Evolutionary conservation across 352 stramenopile genomes (phyloP), one percentile per base, ranked within the genome.

Genomic region (Aphanomyces invadans): DNA sequence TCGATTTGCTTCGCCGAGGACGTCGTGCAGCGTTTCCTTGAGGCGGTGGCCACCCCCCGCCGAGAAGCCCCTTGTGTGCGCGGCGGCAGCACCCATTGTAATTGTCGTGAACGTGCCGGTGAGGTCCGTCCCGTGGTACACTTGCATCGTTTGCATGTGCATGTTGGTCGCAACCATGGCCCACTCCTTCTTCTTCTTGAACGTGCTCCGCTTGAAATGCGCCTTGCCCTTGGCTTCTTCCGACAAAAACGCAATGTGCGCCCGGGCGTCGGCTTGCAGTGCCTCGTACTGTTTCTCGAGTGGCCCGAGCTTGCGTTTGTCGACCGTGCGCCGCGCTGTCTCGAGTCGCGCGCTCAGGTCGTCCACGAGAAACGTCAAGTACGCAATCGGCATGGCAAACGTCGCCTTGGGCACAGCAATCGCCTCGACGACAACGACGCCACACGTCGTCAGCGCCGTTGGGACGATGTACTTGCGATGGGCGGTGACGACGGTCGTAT

Each of bases 161-260:
- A 94, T 89, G 72, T 94, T 94, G 19, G 85, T 94, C 0, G 85
- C 77, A 12, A 94, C 36, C 45, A 84, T 88, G 59, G 91, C 81
- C 85, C 85, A 94, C 29, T 85, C 54, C 19, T 89, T 80, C 12
- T 89, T 69, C 36, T 75, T 88, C 60, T 92, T 91, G 77, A 81
- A 90, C 62, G 83, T 92, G 74, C 85, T 94, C 45, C 81, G 79
- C 71, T 91, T 91, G 73, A 94, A 94, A 12, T 82, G 80, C 7
- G 81, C 76, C 17, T 83, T 60, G 19, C 28, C 48, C n/a, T 39
- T 10, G 19, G 67, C 10, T 21, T 71, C 54, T 66, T 71, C 31
- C 4, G 31, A 29, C 19, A 59, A 12, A 26, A 33, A 51, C 57
- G 11, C 42, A 61, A 48, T 73, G 45, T 23, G 62, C 59, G 45